phyloP scores from a whole-genome alignment of 371 early-diverging fungal species.

The Entomophthora muscae region DNA sequence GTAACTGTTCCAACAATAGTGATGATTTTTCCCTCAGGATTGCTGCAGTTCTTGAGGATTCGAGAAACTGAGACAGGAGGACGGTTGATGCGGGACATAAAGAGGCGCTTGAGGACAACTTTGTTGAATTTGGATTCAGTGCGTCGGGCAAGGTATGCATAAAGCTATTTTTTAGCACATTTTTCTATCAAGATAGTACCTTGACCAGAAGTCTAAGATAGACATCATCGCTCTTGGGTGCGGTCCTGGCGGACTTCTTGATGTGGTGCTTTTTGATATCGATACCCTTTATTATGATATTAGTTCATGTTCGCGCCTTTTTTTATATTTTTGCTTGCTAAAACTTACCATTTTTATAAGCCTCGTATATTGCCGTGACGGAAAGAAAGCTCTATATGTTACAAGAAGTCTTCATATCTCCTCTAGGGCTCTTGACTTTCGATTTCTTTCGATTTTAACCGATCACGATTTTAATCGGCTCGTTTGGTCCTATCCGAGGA shows the following conservation, averaged over 20 bases:
- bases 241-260: slow-evolving; percentile 72
- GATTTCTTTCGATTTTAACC: too few species aligned
- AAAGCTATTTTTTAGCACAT: slow-evolving; percentile 39
- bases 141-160: slow-evolving; percentile 96
- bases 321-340: background rate
- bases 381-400: background rate
- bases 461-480: too few species aligned
- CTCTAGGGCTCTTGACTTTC: too few species aligned
- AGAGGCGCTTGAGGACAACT: slow-evolving; percentile 93
- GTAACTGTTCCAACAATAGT: slow-evolving; percentile 92
- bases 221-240: slow-evolving; percentile 81
- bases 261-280: slow-evolving; percentile 91
- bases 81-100: slow-evolving; percentile 93
- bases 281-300: slow-evolving; percentile 52
- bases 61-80: slow-evolving; percentile 89
- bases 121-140: slow-evolving; percentile 96
- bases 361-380: background rate
- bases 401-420: too few species aligned
- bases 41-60: slow-evolving; percentile 41
- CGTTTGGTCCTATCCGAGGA: too few species aligned
- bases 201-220: slow-evolving; percentile 92
- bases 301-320: background rate
- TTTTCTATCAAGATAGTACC: slow-evolving; percentile 23
- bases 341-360: background rate
- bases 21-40: slow-evolving; percentile 64